Evolutionary conservation across 495 filamentous ascomycete species (phyloP).

Genomic region (Podospora tetraspora): DNA sequence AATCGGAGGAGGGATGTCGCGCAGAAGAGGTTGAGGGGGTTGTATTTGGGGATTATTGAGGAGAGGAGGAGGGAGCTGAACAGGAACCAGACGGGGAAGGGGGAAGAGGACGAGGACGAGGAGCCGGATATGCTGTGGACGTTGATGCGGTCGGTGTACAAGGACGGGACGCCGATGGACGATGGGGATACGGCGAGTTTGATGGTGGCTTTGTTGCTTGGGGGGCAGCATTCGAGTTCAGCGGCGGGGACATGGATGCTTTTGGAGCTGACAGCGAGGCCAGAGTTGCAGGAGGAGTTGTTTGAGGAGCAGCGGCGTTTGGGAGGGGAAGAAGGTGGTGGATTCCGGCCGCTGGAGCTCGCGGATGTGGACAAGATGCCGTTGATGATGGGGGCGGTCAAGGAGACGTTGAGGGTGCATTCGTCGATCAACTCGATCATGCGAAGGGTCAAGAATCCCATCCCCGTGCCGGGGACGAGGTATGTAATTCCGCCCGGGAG

Average conservation of each 20-base stretch:
- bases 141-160: constrained; percentile 59
- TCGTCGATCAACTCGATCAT: constrained; percentile 65
- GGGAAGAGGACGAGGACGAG: constrained; percentile 23
- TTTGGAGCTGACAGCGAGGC: constrained; percentile 57
- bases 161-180: constrained; percentile 54
- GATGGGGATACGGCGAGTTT: constrained; percentile 67
- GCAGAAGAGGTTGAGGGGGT: constrained; percentile 55
- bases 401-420: constrained; percentile 63
- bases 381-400: constrained; percentile 54
- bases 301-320: constrained; percentile 51
- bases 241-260: constrained; percentile 63
- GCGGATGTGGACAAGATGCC: constrained; percentile 52
- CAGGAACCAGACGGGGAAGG: too few species aligned
- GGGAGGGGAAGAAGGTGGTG: not conserved
- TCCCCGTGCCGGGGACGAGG: constrained; percentile 58
- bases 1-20: constrained; percentile 61
- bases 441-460: constrained; percentile 60
- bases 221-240: constrained; percentile 66
- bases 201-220: constrained; percentile 74
- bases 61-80: constrained; percentile 32
- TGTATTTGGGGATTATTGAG: constrained; percentile 59
- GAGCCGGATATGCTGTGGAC: constrained; percentile 63
- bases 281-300: constrained; percentile 55
- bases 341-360: constrained; percentile 32
- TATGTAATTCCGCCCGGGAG: constrained; percentile 60